Evolutionary conservation across 441 rosid species (phyloP).

Genomic region (Adansonia rubrostipa): DNA sequence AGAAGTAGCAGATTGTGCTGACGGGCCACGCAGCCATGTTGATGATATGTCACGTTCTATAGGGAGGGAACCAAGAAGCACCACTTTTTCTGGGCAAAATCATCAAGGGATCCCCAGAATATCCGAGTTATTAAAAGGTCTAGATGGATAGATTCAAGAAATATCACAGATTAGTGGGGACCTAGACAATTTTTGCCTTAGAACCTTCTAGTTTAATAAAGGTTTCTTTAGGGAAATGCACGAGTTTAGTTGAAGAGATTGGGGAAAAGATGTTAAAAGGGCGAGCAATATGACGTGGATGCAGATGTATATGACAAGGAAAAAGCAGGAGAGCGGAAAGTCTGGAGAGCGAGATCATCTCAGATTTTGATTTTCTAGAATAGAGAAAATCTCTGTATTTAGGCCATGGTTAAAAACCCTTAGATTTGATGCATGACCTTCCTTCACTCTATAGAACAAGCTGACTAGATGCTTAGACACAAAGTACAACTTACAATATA

Average conservation of each 20-base stretch:
- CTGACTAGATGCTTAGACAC: constrained; percentile 21
- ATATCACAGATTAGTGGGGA: too few species aligned
- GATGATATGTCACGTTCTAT: too few species aligned
- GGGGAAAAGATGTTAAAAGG: constrained; percentile 8
- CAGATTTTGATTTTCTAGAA: constrained; percentile 8
- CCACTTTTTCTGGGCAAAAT: too few species aligned
- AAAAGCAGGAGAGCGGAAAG: neutral
- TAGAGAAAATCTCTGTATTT: neutral
- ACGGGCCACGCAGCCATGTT: too few species aligned
- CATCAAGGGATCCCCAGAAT: too few species aligned
- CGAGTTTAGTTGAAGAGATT: neutral
- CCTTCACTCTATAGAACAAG: neutral
- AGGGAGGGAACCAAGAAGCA: too few species aligned
- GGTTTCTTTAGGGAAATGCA: neutral
- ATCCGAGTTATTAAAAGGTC: too few species aligned
- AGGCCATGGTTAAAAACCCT: neutral
- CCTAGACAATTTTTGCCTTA: neutral
- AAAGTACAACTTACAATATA: neutral
- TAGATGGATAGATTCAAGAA: too few species aligned
- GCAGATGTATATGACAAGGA: constrained; percentile 15
- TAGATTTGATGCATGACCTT: neutral
- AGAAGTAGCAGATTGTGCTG: too few species aligned
- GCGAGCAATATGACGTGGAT: constrained; percentile 27
- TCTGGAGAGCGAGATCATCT: neutral
- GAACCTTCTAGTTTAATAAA: neutral